A percentile compares a stretch with the other conserved stretches of the same genome.
These are phyloP conservation scores for Tricholoma bakamatsutake DNA, from an alignment of 768 basidiomycete species.

Conservation along the genomic window DNA sequence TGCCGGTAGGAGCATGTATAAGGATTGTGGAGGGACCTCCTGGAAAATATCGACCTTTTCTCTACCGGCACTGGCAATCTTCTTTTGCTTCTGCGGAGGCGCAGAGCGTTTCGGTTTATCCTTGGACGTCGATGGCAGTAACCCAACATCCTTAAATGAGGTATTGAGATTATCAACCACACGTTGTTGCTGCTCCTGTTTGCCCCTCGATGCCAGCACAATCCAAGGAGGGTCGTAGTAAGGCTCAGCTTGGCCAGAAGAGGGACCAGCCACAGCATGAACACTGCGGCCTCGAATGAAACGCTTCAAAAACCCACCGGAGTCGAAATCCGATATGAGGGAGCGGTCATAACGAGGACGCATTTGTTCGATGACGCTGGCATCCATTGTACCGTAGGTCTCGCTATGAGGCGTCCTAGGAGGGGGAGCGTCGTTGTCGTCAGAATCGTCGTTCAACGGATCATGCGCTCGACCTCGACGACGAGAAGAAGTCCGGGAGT, in stretches of 20 bases:
- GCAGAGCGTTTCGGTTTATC: constrained; percentile 18
- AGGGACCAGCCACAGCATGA: constrained; percentile 12
- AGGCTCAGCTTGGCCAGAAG: constrained; percentile 20
- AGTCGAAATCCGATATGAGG: constrained; percentile 17
- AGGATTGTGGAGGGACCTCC: constrained; percentile 57
- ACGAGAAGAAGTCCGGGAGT: constrained; percentile 16
- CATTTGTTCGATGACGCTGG: constrained; percentile 43
- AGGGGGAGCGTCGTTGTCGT: constrained; percentile 29
- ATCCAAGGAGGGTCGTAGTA: constrained; percentile 54
- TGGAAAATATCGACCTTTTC: constrained; percentile 44
- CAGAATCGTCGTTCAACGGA: constrained; percentile 26
- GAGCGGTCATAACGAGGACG: constrained; percentile 25
- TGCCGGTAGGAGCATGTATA: constrained; percentile 83
- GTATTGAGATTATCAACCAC: constrained; percentile 65
- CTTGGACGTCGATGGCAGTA: constrained; percentile 52
- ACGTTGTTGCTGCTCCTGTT: constrained; percentile 62
- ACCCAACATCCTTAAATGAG: constrained; percentile 76
- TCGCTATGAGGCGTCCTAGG: constrained; percentile 57
- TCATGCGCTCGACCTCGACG: constrained; percentile 25
- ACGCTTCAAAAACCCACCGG: constrained; percentile 18
- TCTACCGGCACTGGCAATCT: constrained; percentile 18
- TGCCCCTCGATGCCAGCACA: constrained; percentile 52
- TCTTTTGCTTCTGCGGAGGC: constrained; percentile 24
- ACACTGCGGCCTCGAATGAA: constrained; percentile 15
- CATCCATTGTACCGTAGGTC: constrained; percentile 54